Percentiles rank a stretch among this genome's conserved stretches.
These are phyloP conservation scores for Ceratobasidium sp. DNA, from an alignment of 1,284 basidiomycete species.

Conservation along the genomic window DNA sequence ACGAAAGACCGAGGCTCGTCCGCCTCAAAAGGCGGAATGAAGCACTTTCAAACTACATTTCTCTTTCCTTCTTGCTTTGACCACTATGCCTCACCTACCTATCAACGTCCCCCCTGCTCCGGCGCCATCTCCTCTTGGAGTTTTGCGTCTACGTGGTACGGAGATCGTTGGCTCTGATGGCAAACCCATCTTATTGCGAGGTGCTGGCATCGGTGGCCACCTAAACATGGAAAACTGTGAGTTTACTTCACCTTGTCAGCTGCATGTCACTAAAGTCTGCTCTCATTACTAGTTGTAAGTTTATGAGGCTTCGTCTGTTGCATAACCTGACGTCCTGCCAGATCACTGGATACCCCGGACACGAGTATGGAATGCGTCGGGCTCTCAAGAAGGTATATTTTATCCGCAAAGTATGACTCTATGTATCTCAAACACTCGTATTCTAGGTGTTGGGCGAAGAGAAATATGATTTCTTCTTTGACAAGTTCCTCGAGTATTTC, in stretches of 20 bases:
- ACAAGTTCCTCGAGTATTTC: slow-evolving; percentile 60
- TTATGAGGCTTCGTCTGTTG: not conserved
- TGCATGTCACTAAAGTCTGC: slow-evolving; percentile 24
- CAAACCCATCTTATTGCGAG: slow-evolving; percentile 71
- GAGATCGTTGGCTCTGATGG: slow-evolving; percentile 70
- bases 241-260: slow-evolving; percentile 52
- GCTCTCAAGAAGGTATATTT: slow-evolving; percentile 66
- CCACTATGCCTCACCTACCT: slow-evolving; percentile 31
- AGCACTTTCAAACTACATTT: slow-evolving; percentile 1
- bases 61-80: not conserved
- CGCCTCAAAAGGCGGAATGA: slow-evolving; percentile 33
- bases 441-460: slow-evolving; percentile 57
- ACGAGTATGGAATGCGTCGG: slow-evolving; percentile 75
- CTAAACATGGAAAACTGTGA: slow-evolving; percentile 79
- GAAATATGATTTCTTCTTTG: slow-evolving; percentile 62
- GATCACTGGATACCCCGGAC: slow-evolving; percentile 67
- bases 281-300: slow-evolving; percentile 21
- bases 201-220: slow-evolving; percentile 78
- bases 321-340: not conserved
- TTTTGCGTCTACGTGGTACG: slow-evolving; percentile 68
- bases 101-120: slow-evolving; percentile 48
- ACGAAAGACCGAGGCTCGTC: not conserved
- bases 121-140: slow-evolving; percentile 48
- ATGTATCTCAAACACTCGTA: too few relatives aligned
- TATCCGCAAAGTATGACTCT: not conserved